A percentile compares a stretch with the other conserved stretches of the same genome.
phyloP scores from a whole-genome alignment of 495 filamentous ascomycete genomes.

The Aspergillus incahuasiensis region DNA sequence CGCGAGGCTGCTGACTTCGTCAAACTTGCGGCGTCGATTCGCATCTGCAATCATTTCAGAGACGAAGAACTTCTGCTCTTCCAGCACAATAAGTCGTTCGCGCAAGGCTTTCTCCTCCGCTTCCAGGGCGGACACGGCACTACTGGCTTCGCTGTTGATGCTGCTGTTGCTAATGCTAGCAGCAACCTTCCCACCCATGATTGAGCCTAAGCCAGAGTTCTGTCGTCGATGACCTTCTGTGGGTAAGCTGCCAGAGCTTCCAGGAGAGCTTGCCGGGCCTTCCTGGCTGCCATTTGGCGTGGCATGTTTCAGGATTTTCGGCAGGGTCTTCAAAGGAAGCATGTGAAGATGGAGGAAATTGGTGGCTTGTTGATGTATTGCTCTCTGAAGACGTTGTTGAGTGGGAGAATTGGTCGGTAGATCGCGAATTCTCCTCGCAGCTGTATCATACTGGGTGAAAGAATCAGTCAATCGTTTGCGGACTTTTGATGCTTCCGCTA shows the following conservation, averaged over 20 bases:
- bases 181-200: conserved; percentile 49
- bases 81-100: conserved; percentile 81
- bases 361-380: conserved; percentile 76
- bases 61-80: conserved; percentile 93
- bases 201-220: conserved; percentile 51
- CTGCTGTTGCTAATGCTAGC: conserved; percentile 51
- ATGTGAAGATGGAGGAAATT: conserved; percentile 89
- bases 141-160: conserved; percentile 59
- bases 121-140: conserved; percentile 67
- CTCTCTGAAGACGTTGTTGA: conserved; percentile 73
- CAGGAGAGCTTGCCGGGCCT: conserved; percentile 29
- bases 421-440: conserved; percentile 77
- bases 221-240: conserved; percentile 35
- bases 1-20: conserved; percentile 77
- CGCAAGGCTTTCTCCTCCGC: conserved; percentile 81
- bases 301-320: conserved; percentile 72
- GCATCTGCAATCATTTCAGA: conserved; percentile 83
- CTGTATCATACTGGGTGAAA: conserved; percentile 83
- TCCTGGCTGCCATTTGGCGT: conserved; percentile 40
- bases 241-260: conserved; percentile 27
- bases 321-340: conserved; percentile 83
- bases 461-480: conserved; percentile 87
- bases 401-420: conserved; percentile 67
- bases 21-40: conserved; percentile 74
- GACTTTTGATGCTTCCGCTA: conserved; percentile 84